A percentile compares a stretch with the other conserved stretches of the same genome.
phyloP scores from a whole-genome alignment of 345 rosid genomes.

The Salix suchowensis region DNA sequence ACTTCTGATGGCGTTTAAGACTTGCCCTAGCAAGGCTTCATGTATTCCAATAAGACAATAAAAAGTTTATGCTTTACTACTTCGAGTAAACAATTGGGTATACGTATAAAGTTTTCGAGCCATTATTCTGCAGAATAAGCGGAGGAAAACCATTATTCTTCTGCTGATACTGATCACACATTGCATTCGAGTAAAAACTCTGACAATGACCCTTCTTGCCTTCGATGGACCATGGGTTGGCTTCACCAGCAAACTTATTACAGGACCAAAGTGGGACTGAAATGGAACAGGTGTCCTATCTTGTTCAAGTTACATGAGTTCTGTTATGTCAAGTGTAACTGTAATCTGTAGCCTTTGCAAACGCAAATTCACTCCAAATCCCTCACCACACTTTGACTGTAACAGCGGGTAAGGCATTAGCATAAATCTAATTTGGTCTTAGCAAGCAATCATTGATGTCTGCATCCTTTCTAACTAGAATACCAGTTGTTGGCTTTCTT shows the following conservation, averaged over 20 bases:
- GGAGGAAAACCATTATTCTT: background rate
- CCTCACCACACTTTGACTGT: background rate
- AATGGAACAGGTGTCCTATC: background rate
- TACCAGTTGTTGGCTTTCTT: conserved; percentile 10
- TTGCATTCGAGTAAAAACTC: background rate
- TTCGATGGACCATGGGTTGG: background rate
- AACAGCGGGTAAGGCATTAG: background rate
- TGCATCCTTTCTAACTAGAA: conserved; percentile 10
- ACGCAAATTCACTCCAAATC: background rate
- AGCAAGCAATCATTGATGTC: conserved; percentile 7
- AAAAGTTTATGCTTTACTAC: background rate
- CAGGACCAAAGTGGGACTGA: background rate
- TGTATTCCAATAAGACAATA: no score
- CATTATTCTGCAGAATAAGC: background rate
- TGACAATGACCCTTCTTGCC: conserved; percentile 1
- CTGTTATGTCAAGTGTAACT: background rate
- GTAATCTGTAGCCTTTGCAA: background rate
- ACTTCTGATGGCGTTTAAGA: no score
- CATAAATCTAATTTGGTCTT: conserved; percentile 10
- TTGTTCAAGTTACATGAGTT: background rate
- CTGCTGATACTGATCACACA: background rate
- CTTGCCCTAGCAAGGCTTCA: no score
- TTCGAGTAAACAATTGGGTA: no score
- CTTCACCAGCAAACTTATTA: background rate
- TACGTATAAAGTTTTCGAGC: background rate